Evolutionary conservation across 2,329 filamentous ascomycete species (phyloP).

Genomic region (Huntiella abstrusa): DNA sequence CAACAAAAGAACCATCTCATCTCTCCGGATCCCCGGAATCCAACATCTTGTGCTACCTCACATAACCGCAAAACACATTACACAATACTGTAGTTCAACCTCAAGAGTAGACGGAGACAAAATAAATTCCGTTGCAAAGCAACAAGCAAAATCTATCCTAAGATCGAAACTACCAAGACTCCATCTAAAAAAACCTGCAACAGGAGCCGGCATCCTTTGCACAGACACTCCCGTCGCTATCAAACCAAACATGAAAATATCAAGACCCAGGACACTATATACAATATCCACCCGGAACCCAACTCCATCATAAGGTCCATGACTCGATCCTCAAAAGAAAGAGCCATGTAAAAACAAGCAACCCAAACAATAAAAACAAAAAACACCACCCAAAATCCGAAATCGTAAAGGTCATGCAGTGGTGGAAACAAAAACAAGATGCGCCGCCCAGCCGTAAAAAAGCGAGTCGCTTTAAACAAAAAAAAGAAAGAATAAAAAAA

Average conservation of each 20-base stretch:
- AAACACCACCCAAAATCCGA: background rate
- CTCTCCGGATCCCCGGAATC: no score
- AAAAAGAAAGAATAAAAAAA: constrained; percentile 1
- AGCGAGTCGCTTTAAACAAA: background rate
- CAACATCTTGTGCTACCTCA: no score
- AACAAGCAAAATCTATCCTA: background rate
- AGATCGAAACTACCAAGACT: background rate
- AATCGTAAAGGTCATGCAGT: constrained; percentile 2
- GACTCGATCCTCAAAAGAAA: background rate
- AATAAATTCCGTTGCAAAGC: no score
- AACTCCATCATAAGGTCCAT: constrained; percentile 1
- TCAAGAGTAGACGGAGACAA: no score
- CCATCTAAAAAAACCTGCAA: background rate
- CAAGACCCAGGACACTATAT: constrained; percentile 4
- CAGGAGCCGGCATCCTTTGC: constrained; percentile 10
- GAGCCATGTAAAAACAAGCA: background rate
- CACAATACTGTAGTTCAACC: no score
- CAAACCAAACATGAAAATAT: constrained; percentile 6
- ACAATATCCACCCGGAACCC: background rate
- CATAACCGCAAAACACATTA: no score
- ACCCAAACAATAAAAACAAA: background rate
- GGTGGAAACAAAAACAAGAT: no score
- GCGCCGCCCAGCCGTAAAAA: no score
- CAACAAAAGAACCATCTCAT: no score
- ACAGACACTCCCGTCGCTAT: constrained; percentile 7